Evolutionary conservation across 2,329 filamentous ascomycete species (phyloP).

Genomic region (Biscogniauxia mediterranea): DNA sequence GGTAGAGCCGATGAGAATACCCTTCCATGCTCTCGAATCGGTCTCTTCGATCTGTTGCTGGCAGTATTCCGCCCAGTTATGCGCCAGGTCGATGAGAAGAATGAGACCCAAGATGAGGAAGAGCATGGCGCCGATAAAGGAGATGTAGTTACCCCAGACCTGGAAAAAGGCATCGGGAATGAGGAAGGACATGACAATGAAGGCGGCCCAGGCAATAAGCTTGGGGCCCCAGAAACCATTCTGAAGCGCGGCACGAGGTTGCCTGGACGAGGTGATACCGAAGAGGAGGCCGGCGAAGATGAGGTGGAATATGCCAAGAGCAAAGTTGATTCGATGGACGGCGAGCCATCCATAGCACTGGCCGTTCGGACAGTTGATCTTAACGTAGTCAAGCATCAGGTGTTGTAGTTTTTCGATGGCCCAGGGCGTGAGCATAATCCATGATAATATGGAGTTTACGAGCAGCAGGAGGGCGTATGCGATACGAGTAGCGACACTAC

Average conservation of each 20-base stretch:
- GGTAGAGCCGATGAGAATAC: conserved; percentile 85
- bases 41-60: conserved; percentile 87
- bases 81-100: conserved; percentile 88
- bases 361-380: conserved; percentile 86
- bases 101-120: conserved; percentile 93
- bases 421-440: conserved; percentile 99
- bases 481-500: conserved; percentile 91
- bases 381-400: conserved; percentile 91
- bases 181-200: conserved; percentile 90
- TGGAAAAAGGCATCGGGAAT: conserved; percentile 95
- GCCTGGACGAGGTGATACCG: conserved; percentile 82
- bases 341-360: conserved; percentile 95
- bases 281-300: conserved; percentile 81
- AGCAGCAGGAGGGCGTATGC: conserved; percentile 93
- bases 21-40: conserved; percentile 82
- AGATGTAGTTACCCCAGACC: conserved; percentile 92
- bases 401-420: conserved; percentile 94
- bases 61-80: conserved; percentile 97
- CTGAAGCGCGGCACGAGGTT: conserved; percentile 83
- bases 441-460: conserved; percentile 93
- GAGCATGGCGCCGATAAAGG: conserved; percentile 82
- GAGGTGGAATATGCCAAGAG: conserved; percentile 89
- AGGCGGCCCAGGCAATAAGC: conserved; percentile 80
- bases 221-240: conserved; percentile 99
- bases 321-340: conserved; percentile 97